These are phyloP conservation scores for Yamadazyma sp. DNA, from an alignment of 1,139 yeast species.

Conservation along the genomic window DNA sequence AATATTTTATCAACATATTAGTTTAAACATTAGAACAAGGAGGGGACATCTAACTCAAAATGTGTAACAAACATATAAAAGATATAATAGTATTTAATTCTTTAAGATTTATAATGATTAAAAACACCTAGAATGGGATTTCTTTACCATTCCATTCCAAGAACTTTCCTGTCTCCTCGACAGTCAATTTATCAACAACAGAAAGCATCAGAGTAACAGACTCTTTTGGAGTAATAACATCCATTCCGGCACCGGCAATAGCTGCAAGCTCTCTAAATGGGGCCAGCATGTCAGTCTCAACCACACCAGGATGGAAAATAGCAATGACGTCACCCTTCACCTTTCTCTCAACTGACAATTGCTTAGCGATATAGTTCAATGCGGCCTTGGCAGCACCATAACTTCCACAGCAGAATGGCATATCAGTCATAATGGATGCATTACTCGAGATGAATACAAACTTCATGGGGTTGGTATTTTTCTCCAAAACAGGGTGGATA, in stretches of 20 bases:
- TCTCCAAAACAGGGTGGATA: constrained; percentile 19
- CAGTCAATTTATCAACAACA: constrained; percentile 1
- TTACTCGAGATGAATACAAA: constrained; percentile 24
- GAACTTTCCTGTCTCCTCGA: constrained; percentile 1
- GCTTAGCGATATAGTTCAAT: constrained; percentile 4
- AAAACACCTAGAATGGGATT: neutral
- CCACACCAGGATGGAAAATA: constrained; percentile 39
- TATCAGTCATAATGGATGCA: constrained; percentile 20
- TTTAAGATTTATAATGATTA: too few relatives aligned
- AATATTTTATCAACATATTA: too few relatives aligned
- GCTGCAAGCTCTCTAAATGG: neutral
- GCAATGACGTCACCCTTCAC: constrained; percentile 40
- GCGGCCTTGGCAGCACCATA: constrained; percentile 6
- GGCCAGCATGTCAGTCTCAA: constrained; percentile 7
- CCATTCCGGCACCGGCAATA: too few relatives aligned
- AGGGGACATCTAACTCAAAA: too few relatives aligned
- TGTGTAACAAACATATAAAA: too few relatives aligned
- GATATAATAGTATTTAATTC: too few relatives aligned
- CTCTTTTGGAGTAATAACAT: neutral
- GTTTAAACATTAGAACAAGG: too few relatives aligned
- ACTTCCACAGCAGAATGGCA: constrained; percentile 1
- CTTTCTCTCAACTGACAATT: constrained; percentile 13
- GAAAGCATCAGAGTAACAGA: neutral
- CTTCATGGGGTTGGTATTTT: constrained; percentile 19
- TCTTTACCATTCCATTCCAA: neutral